A percentile compares a stretch with the other conserved stretches of the same genome.
Conservation (phyloP, 768 basidiomycete genomes). For the Agrocybe praecox region DNA sequence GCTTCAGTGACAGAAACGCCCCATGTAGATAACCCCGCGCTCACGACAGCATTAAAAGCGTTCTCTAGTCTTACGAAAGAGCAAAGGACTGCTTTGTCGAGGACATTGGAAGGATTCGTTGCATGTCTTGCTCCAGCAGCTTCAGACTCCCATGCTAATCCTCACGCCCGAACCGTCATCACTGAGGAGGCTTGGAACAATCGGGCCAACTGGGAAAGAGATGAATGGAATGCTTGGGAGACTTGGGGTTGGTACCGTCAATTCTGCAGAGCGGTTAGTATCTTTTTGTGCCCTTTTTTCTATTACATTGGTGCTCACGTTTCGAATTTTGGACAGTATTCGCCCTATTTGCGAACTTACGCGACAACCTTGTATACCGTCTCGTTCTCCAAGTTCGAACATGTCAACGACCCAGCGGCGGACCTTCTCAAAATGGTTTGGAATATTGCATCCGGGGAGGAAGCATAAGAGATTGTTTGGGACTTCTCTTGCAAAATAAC, state of each 20-base stretch:
- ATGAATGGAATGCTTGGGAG: constrained; percentile 85
- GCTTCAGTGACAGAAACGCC: constrained; percentile 35
- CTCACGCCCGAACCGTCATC: constrained; percentile 57
- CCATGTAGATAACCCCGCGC: constrained; percentile 61
- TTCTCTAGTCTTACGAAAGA: constrained; percentile 74
- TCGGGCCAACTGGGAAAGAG: constrained; percentile 67
- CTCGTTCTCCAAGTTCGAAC: constrained; percentile 67
- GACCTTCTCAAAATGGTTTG: constrained; percentile 67
- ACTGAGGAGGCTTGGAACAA: constrained; percentile 70
- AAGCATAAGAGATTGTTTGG: constrained; percentile 20
- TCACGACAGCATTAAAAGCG: constrained; percentile 75
- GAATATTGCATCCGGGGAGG: constrained; percentile 70
- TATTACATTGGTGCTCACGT: neutral
- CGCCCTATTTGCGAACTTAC: constrained; percentile 78
- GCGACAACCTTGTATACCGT: constrained; percentile 69
- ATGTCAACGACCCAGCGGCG: constrained; percentile 55
- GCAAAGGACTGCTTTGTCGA: constrained; percentile 72
- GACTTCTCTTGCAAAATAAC: no score
- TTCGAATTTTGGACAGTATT: constrained; percentile 51
- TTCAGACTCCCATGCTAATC: constrained; percentile 47
- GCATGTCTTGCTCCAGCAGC: constrained; percentile 53
- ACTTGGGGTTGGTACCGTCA: constrained; percentile 93
- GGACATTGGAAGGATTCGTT: constrained; percentile 79
- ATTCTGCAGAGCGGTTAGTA: constrained; percentile 77
- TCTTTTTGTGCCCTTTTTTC: neutral